Conservation (phyloP, 257 asterid genomes). For the Lavandula angustifolia region DNA sequence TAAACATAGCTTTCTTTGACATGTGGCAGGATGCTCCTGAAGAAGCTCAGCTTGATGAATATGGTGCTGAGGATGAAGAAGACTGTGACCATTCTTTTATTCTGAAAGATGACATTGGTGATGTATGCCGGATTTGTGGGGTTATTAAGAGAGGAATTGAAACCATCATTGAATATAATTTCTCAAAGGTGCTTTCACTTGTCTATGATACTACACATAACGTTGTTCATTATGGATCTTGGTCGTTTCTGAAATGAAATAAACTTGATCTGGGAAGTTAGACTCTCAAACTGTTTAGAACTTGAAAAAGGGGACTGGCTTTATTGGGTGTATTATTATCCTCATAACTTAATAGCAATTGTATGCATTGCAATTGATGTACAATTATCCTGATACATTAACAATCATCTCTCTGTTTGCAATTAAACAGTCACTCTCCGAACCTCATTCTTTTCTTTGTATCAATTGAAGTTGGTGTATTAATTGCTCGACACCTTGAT, state of each 20-base stretch:
- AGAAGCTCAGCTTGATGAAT: conserved; percentile 46
- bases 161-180: conserved; percentile 82
- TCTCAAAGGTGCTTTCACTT: conserved; percentile 66
- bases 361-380: not conserved
- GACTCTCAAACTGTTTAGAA: not conserved
- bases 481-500: not conserved
- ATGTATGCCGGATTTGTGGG: conserved; percentile 95
- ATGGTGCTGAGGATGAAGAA: conserved; percentile 50
- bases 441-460: not conserved
- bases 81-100: conserved; percentile 90
- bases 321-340: not conserved
- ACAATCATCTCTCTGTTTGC: not conserved
- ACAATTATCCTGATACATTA: conserved; percentile 4
- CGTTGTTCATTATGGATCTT: conserved; percentile 27
- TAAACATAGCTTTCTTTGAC: conserved; percentile 29
- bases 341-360: not conserved
- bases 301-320: conserved; percentile 1
- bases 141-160: conserved; percentile 83
- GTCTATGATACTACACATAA: conserved; percentile 6
- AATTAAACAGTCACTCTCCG: not conserved
- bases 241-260: conserved; percentile 18
- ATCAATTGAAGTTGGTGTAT: not conserved
- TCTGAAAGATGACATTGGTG: conserved; percentile 89
- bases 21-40: conserved; percentile 55
- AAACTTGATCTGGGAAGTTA: conserved; percentile 15